Evolutionary conservation across 2,329 filamentous ascomycete species (phyloP), one percentile per base, ranked within the genome.

Genomic region (Zymoseptoria crescenta): DNA sequence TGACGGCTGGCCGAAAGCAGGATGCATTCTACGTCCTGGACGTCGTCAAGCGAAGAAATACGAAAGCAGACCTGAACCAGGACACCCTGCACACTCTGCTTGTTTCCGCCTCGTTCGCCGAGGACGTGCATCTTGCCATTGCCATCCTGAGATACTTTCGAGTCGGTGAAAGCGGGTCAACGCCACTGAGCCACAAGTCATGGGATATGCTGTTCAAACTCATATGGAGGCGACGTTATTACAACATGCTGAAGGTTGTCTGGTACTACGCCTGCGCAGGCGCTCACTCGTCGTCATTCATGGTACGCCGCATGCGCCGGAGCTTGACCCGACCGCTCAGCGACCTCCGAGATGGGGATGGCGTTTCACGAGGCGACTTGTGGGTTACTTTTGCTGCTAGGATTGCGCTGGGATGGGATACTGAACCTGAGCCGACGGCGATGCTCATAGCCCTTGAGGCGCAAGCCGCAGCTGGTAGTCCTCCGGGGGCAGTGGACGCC

Each of bases 221-320:
- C 13, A 69, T 69, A 1, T 70, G 65, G 66, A 49, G 55, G 3
- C 21, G 53, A 5, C 57, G 59, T 8, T 64, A 61, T 54, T 68
- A 62, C 61, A 73, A 73, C 51, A 64, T 67, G 52, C 55, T 69
- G n/a, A 62, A 69, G 19, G 67, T 72, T 1, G 57, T 73, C 19
- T 74, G 71, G 71, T 65, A 68, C 7, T 71, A 73, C 58, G 70
- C 70, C 16, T 72, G 69, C 57, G 61, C 64, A 16, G 54, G 59
- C 20, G 69, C 69, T 3, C 56, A 68, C 16, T 62, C 68, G 5
- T 52, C 52, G 4, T 55, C 49, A n/a, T 6, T 24, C 4, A 60
- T 68, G 52, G 48, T 56, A 4, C 19, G 48, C 20, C 59, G 56
- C 29, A 59, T 70, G 16, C 19, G 55, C 4, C 16, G 30, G 3